Base-by-base conservation (phyloP, 345 rosid species). In the Populus pruinosa region DNA sequence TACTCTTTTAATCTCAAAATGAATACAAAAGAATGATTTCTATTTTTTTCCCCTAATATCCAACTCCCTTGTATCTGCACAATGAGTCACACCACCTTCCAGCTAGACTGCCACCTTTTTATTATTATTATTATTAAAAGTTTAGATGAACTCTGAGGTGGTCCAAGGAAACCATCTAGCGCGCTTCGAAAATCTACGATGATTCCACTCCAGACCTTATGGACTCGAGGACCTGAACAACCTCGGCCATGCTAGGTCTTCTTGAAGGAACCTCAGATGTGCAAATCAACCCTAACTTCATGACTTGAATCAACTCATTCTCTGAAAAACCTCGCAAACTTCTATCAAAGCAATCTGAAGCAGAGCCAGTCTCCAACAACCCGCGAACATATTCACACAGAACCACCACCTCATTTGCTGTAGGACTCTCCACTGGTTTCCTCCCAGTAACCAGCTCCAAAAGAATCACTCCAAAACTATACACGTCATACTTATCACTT, bases 191-290 rank as follows among this genome's bases (percentile, higher is more conserved):
- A 64, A 78, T 41, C 85, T 82, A 89, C 38, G 89, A 70, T 38
- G 85, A 79, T 71, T 85, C 94, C 27, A 66, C 79, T 77, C 87
- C 97, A 55, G 87, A 81, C 85, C 97, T 88, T 80, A 96, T 90
- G 43, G 97, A 92, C 87, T 96, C 99, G 66, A 93, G 99, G 78
- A 96, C 94, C 84, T 93, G 99, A 80, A 93, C 97, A 77, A 87
- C 97, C 83, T 96, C 99, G 33, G 97, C 94, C 97, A 93, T 92
- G 88, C 97, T 96, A 17, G 97, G 98, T 84, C 99, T 92, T 86
- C 92, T 90, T 70, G 89, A 39, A 69, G 97, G 94, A 80, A 68
- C 82, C 74, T 92, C 92, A 0, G 96, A 83, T 70, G 97, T 89
- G 72, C 97, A 96, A 79, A 93, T 84, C 79, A 96, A 69, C 39